Evolutionary conservation across 352 stramenopile species (phyloP).

Genomic region (Globisporangium irregulare): DNA sequence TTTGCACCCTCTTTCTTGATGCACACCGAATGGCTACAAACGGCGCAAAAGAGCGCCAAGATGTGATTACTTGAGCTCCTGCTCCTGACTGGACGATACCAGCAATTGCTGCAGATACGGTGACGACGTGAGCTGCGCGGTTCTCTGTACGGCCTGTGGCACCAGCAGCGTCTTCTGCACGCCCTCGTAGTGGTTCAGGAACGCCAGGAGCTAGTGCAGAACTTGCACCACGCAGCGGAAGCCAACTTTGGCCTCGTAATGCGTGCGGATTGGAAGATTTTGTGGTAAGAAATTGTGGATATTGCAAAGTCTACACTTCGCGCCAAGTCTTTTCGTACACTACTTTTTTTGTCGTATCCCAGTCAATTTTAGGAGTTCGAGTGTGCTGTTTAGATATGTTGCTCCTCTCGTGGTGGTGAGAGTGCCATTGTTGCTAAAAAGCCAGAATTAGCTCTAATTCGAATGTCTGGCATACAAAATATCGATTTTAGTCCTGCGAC

Average conservation of each 20-base stretch:
- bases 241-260: conserved; percentile 5
- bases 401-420: too few species aligned
- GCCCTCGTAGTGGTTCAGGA: conserved; percentile 40
- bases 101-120: conserved; percentile 65
- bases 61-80: conserved; percentile 46
- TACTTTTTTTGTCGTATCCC: too few species aligned
- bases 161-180: conserved; percentile 33
- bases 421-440: too few species aligned
- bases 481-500: too few species aligned
- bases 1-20: neutral
- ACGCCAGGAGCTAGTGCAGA: conserved; percentile 61
- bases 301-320: too few species aligned
- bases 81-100: conserved; percentile 39
- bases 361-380: too few species aligned
- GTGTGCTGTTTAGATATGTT: too few species aligned
- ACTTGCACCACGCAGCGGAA: conserved; percentile 64
- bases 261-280: too few species aligned
- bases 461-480: too few species aligned
- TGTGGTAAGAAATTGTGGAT: too few species aligned
- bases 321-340: too few species aligned
- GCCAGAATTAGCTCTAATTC: too few species aligned
- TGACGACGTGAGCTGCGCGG: conserved; percentile 51
- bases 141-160: conserved; percentile 34
- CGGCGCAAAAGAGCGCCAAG: conserved; percentile 41
- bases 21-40: conserved; percentile 14